phyloP scores from a whole-genome alignment of 768 basidiomycete genomes.

The Leucocoprinus leucothites region DNA sequence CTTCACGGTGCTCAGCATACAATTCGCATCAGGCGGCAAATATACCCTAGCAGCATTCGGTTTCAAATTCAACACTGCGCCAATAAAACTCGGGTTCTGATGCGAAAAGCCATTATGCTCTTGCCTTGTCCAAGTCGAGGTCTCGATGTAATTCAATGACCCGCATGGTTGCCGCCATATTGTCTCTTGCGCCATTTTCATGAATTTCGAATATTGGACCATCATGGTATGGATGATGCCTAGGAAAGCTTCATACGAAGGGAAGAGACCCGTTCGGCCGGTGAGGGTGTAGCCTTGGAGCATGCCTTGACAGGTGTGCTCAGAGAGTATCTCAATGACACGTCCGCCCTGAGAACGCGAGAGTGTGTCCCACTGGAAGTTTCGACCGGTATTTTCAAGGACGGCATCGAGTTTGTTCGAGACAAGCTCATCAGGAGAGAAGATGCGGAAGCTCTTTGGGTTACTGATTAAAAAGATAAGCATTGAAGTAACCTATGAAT shows the following conservation, averaged over 20 bases:
- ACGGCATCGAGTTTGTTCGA: conserved; percentile 88
- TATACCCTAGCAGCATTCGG: conserved; percentile 71
- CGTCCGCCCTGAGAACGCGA: conserved; percentile 72
- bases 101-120: conserved; percentile 92
- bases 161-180: conserved; percentile 70
- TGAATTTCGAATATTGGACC: conserved; percentile 86
- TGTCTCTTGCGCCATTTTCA: conserved; percentile 76
- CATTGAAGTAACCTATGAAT: background rate
- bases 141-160: conserved; percentile 84
- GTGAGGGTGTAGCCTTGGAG: conserved; percentile 92
- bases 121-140: conserved; percentile 82
- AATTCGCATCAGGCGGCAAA: conserved; percentile 89
- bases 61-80: conserved; percentile 80
- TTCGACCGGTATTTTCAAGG: conserved; percentile 61
- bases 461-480: conserved; percentile 42
- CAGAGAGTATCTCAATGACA: conserved; percentile 84
- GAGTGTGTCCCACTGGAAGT: conserved; percentile 83
- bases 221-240: conserved; percentile 90
- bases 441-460: conserved; percentile 78
- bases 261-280: conserved; percentile 81
- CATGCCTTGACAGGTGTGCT: conserved; percentile 89
- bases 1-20: conserved; percentile 76
- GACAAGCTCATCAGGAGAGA: conserved; percentile 86
- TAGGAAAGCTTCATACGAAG: conserved; percentile 88
- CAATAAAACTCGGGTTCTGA: conserved; percentile 83